Percentiles rank a stretch among this genome's conserved stretches.
Evolutionary conservation across 2,329 filamentous ascomycete species (phyloP).

Genomic region (Botrytis paeoniae): DNA sequence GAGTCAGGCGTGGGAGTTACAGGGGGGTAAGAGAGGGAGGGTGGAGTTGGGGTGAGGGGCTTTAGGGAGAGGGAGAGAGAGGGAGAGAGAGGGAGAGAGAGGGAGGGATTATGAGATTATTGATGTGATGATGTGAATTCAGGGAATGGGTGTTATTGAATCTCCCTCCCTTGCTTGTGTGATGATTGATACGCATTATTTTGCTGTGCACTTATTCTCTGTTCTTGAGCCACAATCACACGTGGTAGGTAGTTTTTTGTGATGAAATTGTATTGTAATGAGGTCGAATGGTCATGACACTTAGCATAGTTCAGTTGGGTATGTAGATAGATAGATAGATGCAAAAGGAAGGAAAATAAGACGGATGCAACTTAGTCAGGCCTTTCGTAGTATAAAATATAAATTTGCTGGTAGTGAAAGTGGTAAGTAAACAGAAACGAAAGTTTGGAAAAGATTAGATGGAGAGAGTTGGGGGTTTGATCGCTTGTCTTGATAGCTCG

Average conservation of each 20-base stretch:
- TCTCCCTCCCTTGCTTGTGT: neutral
- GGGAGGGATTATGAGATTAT: too few relatives aligned
- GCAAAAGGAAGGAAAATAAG: too few relatives aligned
- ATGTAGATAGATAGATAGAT: neutral
- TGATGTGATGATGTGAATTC: neutral
- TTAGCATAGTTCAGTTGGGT: neutral
- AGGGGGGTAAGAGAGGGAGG: neutral
- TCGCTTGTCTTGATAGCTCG: neutral
- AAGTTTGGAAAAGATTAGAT: neutral
- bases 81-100: too few relatives aligned
- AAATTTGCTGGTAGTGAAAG: too few relatives aligned
- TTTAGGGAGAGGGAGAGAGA: too few relatives aligned
- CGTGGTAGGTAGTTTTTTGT: too few relatives aligned
- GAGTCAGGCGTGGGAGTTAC: constrained; percentile 1
- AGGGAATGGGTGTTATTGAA: neutral
- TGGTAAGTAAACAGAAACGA: too few relatives aligned
- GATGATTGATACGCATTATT: neutral
- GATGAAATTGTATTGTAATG: neutral
- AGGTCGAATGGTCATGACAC: fast-evolving
- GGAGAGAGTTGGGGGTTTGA: neutral
- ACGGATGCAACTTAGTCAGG: too few relatives aligned
- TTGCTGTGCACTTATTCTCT: neutral
- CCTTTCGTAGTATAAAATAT: fast-evolving
- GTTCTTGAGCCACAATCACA: neutral
- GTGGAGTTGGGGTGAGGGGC: neutral